Evolutionary conservation across 1,284 basidiomycete genomes (phyloP).

Genomic region (Fistulinella cinereoalba): DNA sequence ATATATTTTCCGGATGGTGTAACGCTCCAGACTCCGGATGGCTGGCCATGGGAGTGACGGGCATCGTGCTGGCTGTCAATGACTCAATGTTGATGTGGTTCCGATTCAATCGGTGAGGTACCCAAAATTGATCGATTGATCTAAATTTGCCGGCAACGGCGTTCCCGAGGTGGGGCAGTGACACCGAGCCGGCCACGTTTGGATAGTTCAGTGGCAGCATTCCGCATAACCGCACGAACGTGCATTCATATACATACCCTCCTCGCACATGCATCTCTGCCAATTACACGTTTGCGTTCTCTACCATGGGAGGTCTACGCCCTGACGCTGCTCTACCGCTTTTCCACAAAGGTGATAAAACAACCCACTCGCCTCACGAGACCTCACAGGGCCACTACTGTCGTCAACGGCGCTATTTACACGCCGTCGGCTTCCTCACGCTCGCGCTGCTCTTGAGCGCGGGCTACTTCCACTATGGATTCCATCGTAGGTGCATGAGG

Average conservation of each 20-base stretch:
- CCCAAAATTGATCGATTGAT: neutral
- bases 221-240: conserved; percentile 21
- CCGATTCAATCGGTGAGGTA: neutral
- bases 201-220: conserved; percentile 7
- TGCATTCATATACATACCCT: conserved; percentile 17
- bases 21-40: no score
- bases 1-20: no score
- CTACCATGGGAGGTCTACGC: neutral
- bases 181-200: conserved; percentile 3
- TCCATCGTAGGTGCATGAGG: conserved; percentile 1
- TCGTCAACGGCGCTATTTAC: conserved; percentile 5
- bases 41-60: no score
- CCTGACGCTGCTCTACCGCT: conserved; percentile 8
- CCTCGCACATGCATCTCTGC: conserved; percentile 7
- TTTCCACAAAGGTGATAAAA: conserved; percentile 9
- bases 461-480: conserved; percentile 12
- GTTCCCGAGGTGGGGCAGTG: neutral
- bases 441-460: conserved; percentile 17
- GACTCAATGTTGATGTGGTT: neutral
- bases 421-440: conserved; percentile 8
- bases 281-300: conserved; percentile 11
- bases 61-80: no score
- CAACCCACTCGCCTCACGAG: neutral
- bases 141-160: neutral
- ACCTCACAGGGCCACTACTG: neutral